A percentile compares a stretch with the other conserved stretches of the same genome.
These are phyloP conservation scores for Rhizopogon vinicolor DNA, from an alignment of 768 basidiomycete genomes.

Conservation along the genomic window DNA sequence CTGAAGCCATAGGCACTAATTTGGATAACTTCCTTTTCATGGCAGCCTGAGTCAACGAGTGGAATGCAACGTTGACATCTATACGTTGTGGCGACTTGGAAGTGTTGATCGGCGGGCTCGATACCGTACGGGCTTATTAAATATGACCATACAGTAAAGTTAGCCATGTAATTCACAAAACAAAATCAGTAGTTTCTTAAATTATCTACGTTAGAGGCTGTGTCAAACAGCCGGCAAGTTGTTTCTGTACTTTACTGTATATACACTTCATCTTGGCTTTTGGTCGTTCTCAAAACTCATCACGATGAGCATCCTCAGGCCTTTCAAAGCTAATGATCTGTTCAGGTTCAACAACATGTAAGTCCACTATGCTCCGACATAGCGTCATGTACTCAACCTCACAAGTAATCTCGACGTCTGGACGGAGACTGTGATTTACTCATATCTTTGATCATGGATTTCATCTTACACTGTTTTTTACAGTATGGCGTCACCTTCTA, in stretches of 20 bases:
- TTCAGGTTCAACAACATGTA: conserved; percentile 93
- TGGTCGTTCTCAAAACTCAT: not conserved
- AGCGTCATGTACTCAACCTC: not conserved
- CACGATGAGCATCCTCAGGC: conserved; percentile 81
- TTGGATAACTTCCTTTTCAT: not conserved
- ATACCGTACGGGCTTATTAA: too few species aligned
- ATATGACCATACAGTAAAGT: too few species aligned
- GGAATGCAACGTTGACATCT: too few species aligned
- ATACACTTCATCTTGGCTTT: too few species aligned
- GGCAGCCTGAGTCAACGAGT: too few species aligned
- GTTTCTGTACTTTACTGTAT: too few species aligned
- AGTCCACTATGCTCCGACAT: conserved; percentile 16
- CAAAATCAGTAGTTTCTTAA: too few species aligned
- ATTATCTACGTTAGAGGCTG: too few species aligned
- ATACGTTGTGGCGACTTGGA: too few species aligned
- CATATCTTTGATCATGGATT: conserved; percentile 1
- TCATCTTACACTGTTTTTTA: not conserved
- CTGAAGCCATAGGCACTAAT: conserved; percentile 8
- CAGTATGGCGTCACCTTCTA: conserved; percentile 91
- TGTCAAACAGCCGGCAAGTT: not conserved
- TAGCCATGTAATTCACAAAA: too few species aligned
- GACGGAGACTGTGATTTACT: conserved; percentile 87
- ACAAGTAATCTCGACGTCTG: conserved; percentile 88
- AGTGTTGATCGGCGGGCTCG: too few species aligned
- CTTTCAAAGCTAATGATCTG: conserved; percentile 86